phyloP scores from a whole-genome alignment of 371 early-diverging fungal genomes.

The Mycotypha africana region DNA sequence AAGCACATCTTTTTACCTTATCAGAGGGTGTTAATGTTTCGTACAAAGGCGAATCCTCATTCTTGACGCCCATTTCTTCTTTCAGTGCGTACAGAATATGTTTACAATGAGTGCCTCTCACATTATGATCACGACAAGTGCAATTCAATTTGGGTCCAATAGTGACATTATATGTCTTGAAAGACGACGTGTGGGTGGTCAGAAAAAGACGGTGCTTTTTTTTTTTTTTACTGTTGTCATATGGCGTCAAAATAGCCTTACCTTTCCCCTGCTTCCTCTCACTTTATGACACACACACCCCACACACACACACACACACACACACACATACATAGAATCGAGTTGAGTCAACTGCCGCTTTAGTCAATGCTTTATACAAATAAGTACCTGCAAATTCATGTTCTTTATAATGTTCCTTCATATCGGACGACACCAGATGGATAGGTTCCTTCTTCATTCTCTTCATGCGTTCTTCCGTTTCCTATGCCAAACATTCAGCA shows the following conservation, averaged over 20 bases:
- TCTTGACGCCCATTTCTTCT: conserved; percentile 2
- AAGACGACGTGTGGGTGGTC: too few relatives aligned
- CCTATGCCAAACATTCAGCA: too few relatives aligned
- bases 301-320: too few relatives aligned
- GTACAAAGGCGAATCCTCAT: conserved; percentile 1
- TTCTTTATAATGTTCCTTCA: conserved; percentile 1
- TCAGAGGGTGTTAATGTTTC: conserved; percentile 5
- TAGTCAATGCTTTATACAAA: too few relatives aligned
- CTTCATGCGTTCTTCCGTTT: background rate
- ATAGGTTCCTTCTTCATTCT: conserved; percentile 6
- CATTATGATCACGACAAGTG: conserved; percentile 8
- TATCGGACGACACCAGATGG: conserved; percentile 1
- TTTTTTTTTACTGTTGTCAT: too few relatives aligned
- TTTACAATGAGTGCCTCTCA: conserved; percentile 11
- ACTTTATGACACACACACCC: too few relatives aligned
- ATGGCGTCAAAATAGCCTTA: too few relatives aligned
- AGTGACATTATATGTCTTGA: conserved; percentile 2
- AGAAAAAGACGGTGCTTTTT: too few relatives aligned
- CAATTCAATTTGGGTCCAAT: conserved; percentile 13
- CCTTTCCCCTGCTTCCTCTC: conserved; percentile 15
- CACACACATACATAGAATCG: background rate
- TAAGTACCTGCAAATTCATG: conserved; percentile 16
- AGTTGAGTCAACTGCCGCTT: background rate
- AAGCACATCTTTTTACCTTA: too few relatives aligned
- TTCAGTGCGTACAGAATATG: conserved; percentile 12